phyloP scores from a whole-genome alignment of 2,329 filamentous ascomycete genomes.

The Rhynchosporium agropyri region DNA sequence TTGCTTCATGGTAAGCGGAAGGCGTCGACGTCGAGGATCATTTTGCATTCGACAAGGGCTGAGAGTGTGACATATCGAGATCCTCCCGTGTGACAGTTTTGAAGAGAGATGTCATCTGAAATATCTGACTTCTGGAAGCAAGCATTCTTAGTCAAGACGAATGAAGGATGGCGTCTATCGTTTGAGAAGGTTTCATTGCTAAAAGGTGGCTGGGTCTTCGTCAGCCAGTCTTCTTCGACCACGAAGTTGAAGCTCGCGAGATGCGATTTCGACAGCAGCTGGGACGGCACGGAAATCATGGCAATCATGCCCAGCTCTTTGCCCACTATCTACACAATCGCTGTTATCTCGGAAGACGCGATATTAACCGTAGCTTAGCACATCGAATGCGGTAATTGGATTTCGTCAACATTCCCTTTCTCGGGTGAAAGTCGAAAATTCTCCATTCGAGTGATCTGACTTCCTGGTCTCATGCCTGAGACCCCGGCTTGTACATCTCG shows the following conservation, averaged over 20 bases:
- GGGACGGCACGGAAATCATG: slow-evolving; percentile 25
- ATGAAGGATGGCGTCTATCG: slow-evolving; percentile 27
- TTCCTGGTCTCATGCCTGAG: slow-evolving; percentile 19
- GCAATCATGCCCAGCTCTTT: slow-evolving; percentile 26
- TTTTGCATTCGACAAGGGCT: slow-evolving; percentile 28
- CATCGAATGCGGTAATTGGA: slow-evolving; percentile 10
- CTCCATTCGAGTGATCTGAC: slow-evolving; percentile 23
- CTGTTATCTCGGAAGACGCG: slow-evolving; percentile 2
- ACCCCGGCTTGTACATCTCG: slow-evolving; percentile 31
- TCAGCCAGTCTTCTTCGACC: slow-evolving; percentile 32
- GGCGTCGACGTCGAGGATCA: slow-evolving; percentile 27
- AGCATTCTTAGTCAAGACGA: slow-evolving; percentile 24
- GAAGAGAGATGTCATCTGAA: slow-evolving; percentile 17
- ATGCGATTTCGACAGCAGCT: slow-evolving; percentile 21
- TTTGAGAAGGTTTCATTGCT: slow-evolving; percentile 27
- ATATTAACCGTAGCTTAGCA: neutral
- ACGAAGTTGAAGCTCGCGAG: slow-evolving; percentile 30
- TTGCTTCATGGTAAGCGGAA: slow-evolving; percentile 34
- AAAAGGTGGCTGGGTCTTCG: slow-evolving; percentile 29
- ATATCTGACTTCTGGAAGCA: slow-evolving; percentile 16
- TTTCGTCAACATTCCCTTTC: slow-evolving; percentile 11
- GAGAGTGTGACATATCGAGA: slow-evolving; percentile 31
- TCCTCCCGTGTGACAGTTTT: slow-evolving; percentile 24
- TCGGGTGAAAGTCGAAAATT: slow-evolving; percentile 13
- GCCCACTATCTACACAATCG: neutral